Percentiles rank a stretch among this genome's conserved stretches.
Conservation (phyloP, 2,329 filamentous ascomycete genomes). For the Aureobasidium sp. region DNA sequence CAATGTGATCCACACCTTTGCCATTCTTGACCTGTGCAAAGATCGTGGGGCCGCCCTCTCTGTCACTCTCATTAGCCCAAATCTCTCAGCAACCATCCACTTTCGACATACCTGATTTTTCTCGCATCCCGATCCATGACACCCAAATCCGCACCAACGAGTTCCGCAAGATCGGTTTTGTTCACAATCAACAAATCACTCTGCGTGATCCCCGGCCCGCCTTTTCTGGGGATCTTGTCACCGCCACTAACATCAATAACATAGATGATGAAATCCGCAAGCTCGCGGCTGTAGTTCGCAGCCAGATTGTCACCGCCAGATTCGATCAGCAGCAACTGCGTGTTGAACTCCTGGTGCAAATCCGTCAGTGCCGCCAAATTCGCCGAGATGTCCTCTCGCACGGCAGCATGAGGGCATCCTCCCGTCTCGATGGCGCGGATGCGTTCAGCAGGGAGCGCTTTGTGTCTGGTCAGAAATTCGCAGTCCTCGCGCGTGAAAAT, state of each 20-base stretch:
- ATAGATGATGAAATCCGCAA: constrained; percentile 97
- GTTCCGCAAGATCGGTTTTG: constrained; percentile 90
- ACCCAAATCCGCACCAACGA: constrained; percentile 78
- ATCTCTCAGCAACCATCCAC: not conserved
- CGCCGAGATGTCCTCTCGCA: constrained; percentile 90
- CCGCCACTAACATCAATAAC: constrained; percentile 96
- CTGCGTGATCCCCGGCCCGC: constrained; percentile 93
- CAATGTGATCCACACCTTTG: constrained; percentile 76
- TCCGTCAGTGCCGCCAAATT: constrained; percentile 91
- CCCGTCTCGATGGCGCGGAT: constrained; percentile 97
- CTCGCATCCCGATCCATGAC: constrained; percentile 94
- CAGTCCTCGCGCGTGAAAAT: constrained; percentile 98
- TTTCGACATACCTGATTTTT: constrained; percentile 57
- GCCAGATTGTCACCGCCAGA: constrained; percentile 93
- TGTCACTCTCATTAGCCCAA: constrained; percentile 22
- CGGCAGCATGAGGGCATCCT: constrained; percentile 92
- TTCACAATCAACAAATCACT: constrained; percentile 91
- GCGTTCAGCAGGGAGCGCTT: constrained; percentile 71
- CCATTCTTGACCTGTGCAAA: constrained; percentile 97
- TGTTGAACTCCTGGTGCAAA: constrained; percentile 69
- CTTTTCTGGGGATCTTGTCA: constrained; percentile 94
- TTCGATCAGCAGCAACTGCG: constrained; percentile 88
- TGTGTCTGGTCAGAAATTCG: constrained; percentile 87
- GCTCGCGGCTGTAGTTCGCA: constrained; percentile 89
- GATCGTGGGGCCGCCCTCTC: constrained; percentile 89